Conservation (phyloP, 2,329 filamentous ascomycete species). For the Fusarium luffae region DNA sequence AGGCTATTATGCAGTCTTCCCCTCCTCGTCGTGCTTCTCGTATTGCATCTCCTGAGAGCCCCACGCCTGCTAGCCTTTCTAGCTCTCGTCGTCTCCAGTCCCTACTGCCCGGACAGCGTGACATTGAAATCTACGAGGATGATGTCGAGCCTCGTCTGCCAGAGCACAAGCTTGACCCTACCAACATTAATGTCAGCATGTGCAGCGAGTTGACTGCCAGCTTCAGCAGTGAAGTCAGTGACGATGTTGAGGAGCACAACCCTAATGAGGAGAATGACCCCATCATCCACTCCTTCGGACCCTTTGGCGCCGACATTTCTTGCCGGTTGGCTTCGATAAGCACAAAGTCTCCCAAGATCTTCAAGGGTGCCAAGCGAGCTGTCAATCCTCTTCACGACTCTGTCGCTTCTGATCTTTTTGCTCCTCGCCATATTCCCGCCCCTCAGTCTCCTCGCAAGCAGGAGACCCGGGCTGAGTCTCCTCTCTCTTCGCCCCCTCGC, state of each 20-base stretch:
- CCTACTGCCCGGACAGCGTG: slow-evolving; percentile 54
- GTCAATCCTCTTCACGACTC: slow-evolving; percentile 33
- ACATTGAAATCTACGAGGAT: slow-evolving; percentile 80
- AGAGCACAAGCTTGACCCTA: slow-evolving; percentile 40
- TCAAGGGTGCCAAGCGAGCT: slow-evolving; percentile 42
- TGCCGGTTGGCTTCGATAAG: slow-evolving; percentile 82
- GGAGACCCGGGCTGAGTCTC: slow-evolving; percentile 38
- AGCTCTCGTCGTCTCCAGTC: slow-evolving; percentile 59
- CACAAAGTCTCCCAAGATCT: slow-evolving; percentile 70
- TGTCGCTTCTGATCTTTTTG: slow-evolving; percentile 42
- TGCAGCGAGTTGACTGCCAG: slow-evolving; percentile 62
- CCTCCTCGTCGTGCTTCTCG: slow-evolving; percentile 66
- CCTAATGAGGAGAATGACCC: slow-evolving; percentile 95
- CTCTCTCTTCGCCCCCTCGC: slow-evolving; percentile 44
- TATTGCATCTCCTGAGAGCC: slow-evolving; percentile 80
- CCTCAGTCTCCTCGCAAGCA: slow-evolving; percentile 42
- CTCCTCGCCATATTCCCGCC: slow-evolving; percentile 40
- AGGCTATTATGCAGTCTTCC: slow-evolving; percentile 66
- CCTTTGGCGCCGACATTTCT: slow-evolving; percentile 88
- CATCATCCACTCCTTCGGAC: slow-evolving; percentile 90
- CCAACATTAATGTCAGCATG: slow-evolving; percentile 57
- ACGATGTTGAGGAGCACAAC: slow-evolving; percentile 71
- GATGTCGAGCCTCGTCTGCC: slow-evolving; percentile 70
- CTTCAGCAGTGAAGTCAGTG: slow-evolving; percentile 67
- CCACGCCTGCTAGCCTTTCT: slow-evolving; percentile 59